Evolutionary conservation across 1,139 yeast genomes (phyloP).

Genomic region (Yamadazyma dushanensis): DNA sequence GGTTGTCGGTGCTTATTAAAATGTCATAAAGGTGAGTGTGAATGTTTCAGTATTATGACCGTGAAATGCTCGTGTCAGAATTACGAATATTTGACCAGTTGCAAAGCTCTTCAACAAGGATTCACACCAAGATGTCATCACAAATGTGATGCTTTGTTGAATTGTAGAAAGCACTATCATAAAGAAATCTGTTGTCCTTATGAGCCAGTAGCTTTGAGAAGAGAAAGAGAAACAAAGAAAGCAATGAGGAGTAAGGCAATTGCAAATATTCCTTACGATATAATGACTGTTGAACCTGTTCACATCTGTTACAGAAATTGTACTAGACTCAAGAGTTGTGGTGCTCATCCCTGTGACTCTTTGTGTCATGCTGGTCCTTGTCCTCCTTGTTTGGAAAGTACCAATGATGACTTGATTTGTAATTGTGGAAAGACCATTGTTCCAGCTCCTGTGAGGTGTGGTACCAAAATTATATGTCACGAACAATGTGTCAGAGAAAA

Average conservation of each 20-base stretch:
- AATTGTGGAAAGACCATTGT: slow-evolving; percentile 81
- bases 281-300: slow-evolving; percentile 66
- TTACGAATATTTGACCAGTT: slow-evolving; percentile 58
- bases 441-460: slow-evolving; percentile 89
- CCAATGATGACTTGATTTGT: slow-evolving; percentile 78
- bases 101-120: slow-evolving; percentile 54
- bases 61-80: slow-evolving; percentile 54
- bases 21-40: slow-evolving; percentile 81
- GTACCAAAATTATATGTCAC: slow-evolving; percentile 69
- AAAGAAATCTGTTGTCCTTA: slow-evolving; percentile 65
- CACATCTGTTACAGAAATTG: slow-evolving; percentile 80
- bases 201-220: slow-evolving; percentile 59
- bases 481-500: slow-evolving; percentile 65
- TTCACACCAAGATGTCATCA: slow-evolving; percentile 63
- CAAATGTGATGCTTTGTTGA: slow-evolving; percentile 73
- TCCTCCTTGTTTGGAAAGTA: slow-evolving; percentile 79
- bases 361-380: slow-evolving; percentile 86
- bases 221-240: slow-evolving; percentile 62
- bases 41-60: slow-evolving; percentile 54
- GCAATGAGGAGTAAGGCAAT: slow-evolving; percentile 43
- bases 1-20: slow-evolving; percentile 68
- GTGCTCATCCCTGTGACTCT: slow-evolving; percentile 68
- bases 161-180: slow-evolving; percentile 83
- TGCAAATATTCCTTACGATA: slow-evolving; percentile 39
- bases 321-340: slow-evolving; percentile 67